phyloP scores from a whole-genome alignment of 495 filamentous ascomycete species.

The Xylaria sp. region DNA sequence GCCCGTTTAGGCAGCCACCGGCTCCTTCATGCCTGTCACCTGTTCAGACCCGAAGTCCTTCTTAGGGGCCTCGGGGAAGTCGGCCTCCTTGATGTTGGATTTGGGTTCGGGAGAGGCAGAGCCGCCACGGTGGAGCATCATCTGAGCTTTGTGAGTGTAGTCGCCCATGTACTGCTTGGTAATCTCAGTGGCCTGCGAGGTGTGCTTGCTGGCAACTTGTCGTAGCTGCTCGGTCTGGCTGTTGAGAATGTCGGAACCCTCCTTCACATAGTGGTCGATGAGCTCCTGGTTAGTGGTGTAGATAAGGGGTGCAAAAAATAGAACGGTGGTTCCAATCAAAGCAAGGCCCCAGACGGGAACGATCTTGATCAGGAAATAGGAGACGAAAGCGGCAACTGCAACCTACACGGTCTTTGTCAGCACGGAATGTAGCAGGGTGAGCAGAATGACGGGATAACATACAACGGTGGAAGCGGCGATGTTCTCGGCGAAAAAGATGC shows the following conservation, averaged over 20 bases:
- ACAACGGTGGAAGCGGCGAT: constrained; percentile 79
- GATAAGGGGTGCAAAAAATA: constrained; percentile 87
- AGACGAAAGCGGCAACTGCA: constrained; percentile 79
- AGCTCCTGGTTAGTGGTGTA: constrained; percentile 93
- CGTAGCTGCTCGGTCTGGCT: constrained; percentile 83
- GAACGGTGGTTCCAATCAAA: constrained; percentile 73
- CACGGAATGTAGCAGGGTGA: not conserved
- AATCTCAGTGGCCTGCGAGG: constrained; percentile 73
- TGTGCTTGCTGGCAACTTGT: constrained; percentile 81
- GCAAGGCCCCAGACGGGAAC: constrained; percentile 92
- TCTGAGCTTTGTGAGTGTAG: constrained; percentile 84
- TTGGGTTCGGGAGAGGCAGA: constrained; percentile 52
- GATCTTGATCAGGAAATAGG: constrained; percentile 93
- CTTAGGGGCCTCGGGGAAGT: constrained; percentile 71
- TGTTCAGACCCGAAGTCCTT: constrained; percentile 30
- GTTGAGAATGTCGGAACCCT: constrained; percentile 73
- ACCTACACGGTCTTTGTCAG: constrained; percentile 60
- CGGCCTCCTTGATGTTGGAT: constrained; percentile 51
- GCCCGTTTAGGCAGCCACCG: constrained; percentile 45
- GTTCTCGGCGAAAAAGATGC: constrained; percentile 95
- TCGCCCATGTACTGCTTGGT: constrained; percentile 84
- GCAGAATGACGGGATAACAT: constrained; percentile 49
- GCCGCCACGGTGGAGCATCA: constrained; percentile 60
- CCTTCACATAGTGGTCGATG: constrained; percentile 84
- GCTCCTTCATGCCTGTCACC: constrained; percentile 45